These are phyloP conservation scores for Hepatocystis sp. DNA, from an alignment of 169 alveolate genomes.

Conservation along the genomic window DNA sequence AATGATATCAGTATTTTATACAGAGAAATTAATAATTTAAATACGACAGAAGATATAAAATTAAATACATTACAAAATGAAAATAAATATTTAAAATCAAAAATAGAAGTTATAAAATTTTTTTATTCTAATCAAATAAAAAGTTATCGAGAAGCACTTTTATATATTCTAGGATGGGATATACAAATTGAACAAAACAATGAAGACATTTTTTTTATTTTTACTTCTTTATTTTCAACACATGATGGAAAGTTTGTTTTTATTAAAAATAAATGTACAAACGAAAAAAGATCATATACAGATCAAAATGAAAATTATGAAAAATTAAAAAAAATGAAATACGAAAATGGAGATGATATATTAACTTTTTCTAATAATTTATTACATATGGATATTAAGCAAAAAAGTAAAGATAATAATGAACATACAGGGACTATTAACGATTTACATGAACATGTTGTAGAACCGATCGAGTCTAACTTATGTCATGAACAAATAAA, in stretches of 20 bases:
- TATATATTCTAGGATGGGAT: constrained; percentile 71
- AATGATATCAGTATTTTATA: constrained; percentile 21
- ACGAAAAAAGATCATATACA: constrained; percentile 22
- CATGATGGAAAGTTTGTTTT: constrained; percentile 72
- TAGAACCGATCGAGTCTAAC: neutral
- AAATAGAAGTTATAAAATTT: constrained; percentile 52
- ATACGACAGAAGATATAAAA: constrained; percentile 28
- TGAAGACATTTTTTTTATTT: constrained; percentile 61
- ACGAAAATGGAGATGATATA: neutral
- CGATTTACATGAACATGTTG: neutral
- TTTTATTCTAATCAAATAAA: constrained; percentile 70
- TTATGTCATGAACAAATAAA: too few species aligned
- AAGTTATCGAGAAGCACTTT: constrained; percentile 60
- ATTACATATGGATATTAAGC: too few species aligned
- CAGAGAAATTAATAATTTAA: constrained; percentile 15
- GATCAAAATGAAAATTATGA: neutral
- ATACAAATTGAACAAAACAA: constrained; percentile 57
- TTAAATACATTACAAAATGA: constrained; percentile 31
- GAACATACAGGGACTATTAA: neutral
- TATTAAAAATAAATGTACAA: constrained; percentile 24
- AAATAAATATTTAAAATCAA: constrained; percentile 48
- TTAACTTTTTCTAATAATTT: too few species aligned
- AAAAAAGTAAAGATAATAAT: too few species aligned
- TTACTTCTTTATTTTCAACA: constrained; percentile 65
- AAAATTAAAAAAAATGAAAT: neutral